Evolutionary conservation across 1,284 basidiomycete genomes (phyloP).

Genomic region (Microbotryum saponariae): DNA sequence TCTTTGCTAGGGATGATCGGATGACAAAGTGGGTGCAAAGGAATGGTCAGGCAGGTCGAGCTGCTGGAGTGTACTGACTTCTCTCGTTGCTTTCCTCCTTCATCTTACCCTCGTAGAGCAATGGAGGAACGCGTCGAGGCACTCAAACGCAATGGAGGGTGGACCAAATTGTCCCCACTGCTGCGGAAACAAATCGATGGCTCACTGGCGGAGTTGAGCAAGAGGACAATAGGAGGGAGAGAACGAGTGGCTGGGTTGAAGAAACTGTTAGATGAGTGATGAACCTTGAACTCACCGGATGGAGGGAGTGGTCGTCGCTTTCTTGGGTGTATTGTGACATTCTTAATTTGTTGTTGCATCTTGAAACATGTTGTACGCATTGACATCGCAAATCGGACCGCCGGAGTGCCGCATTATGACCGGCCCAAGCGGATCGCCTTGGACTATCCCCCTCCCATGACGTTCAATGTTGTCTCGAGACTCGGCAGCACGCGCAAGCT

Average conservation of each 20-base stretch:
- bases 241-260: background rate
- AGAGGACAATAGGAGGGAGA: background rate
- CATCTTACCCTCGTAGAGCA: constrained; percentile 7
- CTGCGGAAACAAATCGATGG: background rate
- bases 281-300: too few species aligned
- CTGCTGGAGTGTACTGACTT: background rate
- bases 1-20: constrained; percentile 30
- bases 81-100: background rate
- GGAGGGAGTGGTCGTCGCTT: too few species aligned
- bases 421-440: too few species aligned
- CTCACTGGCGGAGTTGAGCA: background rate
- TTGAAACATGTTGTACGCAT: too few species aligned
- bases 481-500: too few species aligned
- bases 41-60: background rate
- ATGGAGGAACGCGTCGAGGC: constrained; percentile 23
- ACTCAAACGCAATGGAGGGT: background rate
- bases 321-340: too few species aligned
- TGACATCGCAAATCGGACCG: too few species aligned
- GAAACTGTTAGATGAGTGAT: background rate
- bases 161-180: background rate
- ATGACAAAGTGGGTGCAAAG: constrained; percentile 14
- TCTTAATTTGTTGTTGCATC: too few species aligned
- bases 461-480: too few species aligned
- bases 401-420: too few species aligned
- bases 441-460: too few species aligned